Conservation (phyloP, 2,329 filamentous ascomycete species). For the Colletotrichum sansevieriae region DNA sequence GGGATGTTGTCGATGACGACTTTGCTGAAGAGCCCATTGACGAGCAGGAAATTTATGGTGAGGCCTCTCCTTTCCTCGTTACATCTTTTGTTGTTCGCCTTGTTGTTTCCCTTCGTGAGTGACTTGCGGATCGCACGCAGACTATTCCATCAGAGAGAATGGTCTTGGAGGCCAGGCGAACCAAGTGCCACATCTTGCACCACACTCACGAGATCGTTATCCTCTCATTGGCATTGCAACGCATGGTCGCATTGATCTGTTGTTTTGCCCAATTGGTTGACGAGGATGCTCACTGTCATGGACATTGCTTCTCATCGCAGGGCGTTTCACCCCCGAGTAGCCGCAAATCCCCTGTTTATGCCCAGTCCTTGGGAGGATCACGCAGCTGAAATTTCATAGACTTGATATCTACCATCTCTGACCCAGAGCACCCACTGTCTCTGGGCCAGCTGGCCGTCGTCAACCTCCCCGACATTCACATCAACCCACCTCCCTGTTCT, state of each 20-base stretch:
- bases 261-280: background rate
- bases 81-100: background rate
- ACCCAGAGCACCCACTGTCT: slow-evolving; percentile 95
- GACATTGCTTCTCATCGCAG: background rate
- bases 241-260: slow-evolving; percentile 20
- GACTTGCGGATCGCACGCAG: background rate
- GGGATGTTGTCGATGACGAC: slow-evolving; percentile 65
- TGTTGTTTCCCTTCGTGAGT: background rate
- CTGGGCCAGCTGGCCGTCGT: slow-evolving; percentile 94
- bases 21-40: slow-evolving; percentile 86
- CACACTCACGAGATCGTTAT: background rate
- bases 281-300: background rate
- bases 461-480: slow-evolving; percentile 92
- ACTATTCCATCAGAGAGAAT: background rate
- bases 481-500: slow-evolving; percentile 75
- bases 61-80: slow-evolving; percentile 12
- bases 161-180: background rate
- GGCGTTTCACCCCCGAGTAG: slow-evolving; percentile 2
- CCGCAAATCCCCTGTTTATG: slow-evolving; percentile 12
- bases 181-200: slow-evolving; percentile 20
- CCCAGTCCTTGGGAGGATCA: slow-evolving; percentile 42
- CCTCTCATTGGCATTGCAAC: slow-evolving; percentile 11
- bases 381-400: slow-evolving; percentile 68
- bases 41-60: slow-evolving; percentile 96
- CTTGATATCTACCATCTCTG: slow-evolving; percentile 92